These are phyloP conservation scores for Aspergillus ibericus DNA, from an alignment of 2,329 filamentous ascomycete species.

Conservation along the genomic window DNA sequence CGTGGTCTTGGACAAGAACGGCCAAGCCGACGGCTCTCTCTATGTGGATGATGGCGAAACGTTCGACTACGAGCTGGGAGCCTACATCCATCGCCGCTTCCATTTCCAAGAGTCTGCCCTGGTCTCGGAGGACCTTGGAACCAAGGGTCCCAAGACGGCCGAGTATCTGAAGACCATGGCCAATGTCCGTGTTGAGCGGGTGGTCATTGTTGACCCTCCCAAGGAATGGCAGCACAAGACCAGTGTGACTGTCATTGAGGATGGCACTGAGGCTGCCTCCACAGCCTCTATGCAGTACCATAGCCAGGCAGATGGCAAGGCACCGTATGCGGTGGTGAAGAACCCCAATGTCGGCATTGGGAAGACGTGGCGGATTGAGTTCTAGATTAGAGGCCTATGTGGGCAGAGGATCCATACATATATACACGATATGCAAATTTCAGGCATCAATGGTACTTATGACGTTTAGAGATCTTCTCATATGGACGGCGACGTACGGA, in stretches of 20 bases:
- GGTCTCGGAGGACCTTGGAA: slow-evolving; percentile 67
- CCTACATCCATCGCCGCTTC: slow-evolving; percentile 85
- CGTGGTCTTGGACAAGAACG: slow-evolving; percentile 66
- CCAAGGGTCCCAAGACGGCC: slow-evolving; percentile 63
- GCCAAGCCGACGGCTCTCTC: slow-evolving; percentile 75
- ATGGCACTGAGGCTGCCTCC: slow-evolving; percentile 45
- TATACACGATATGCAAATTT: not conserved
- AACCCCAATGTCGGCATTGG: slow-evolving; percentile 63
- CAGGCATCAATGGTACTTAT: not conserved
- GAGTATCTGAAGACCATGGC: slow-evolving; percentile 78
- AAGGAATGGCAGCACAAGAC: slow-evolving; percentile 66
- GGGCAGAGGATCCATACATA: not conserved
- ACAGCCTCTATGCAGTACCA: slow-evolving; percentile 61
- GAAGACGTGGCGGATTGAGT: slow-evolving; percentile 64
- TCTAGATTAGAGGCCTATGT: slow-evolving; percentile 31
- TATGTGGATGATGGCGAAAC: slow-evolving; percentile 94
- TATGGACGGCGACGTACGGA: too few species aligned
- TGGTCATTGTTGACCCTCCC: slow-evolving; percentile 80
- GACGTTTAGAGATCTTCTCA: not conserved
- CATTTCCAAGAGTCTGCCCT: slow-evolving; percentile 61
- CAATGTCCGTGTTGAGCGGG: slow-evolving; percentile 75
- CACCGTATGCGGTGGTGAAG: slow-evolving; percentile 63
- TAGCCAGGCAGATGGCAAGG: slow-evolving; percentile 53
- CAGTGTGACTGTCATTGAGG: slow-evolving; percentile 52
- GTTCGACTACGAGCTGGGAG: slow-evolving; percentile 81